Conservation (phyloP, 306 rosid genomes). For the Datisca glomerata region DNA sequence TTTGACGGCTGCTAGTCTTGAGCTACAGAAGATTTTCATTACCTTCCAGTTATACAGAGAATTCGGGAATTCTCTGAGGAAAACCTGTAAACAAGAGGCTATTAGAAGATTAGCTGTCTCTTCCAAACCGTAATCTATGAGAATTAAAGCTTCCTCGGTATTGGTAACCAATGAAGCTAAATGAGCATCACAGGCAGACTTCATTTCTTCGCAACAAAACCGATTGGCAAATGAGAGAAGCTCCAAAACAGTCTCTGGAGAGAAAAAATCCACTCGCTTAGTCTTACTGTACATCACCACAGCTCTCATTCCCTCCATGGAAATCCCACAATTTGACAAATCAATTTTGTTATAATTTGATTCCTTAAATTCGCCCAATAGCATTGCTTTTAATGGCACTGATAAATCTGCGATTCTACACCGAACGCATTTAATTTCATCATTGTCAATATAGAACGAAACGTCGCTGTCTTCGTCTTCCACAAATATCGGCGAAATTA, state of each 20-base stretch:
- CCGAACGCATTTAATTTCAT: slow-evolving; percentile 57
- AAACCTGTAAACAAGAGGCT: slow-evolving; percentile 84
- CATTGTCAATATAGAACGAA: slow-evolving; percentile 54
- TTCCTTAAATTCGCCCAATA: slow-evolving; percentile 65
- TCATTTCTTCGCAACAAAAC: slow-evolving; percentile 85
- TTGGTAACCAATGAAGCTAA: slow-evolving; percentile 60
- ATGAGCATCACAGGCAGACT: slow-evolving; percentile 50
- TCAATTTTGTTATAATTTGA: slow-evolving; percentile 56
- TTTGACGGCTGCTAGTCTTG: slow-evolving; percentile 42
- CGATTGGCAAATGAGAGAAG: slow-evolving; percentile 47
- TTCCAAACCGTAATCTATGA: slow-evolving; percentile 69
- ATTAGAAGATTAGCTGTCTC: slow-evolving; percentile 61
- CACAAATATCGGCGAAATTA: not conserved
- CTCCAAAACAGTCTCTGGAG: slow-evolving; percentile 44
- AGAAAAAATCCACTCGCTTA: slow-evolving; percentile 29
- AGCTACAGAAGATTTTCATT: slow-evolving; percentile 47
- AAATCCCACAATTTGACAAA: slow-evolving; percentile 48
- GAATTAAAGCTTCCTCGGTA: slow-evolving; percentile 42
- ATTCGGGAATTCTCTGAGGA: slow-evolving; percentile 64
- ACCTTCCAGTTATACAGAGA: slow-evolving; percentile 34
- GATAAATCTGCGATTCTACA: slow-evolving; percentile 54
- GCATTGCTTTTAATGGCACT: slow-evolving; percentile 53
- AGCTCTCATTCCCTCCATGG: slow-evolving; percentile 57
- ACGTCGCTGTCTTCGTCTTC: slow-evolving; percentile 39
- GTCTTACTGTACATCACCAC: slow-evolving; percentile 66